phyloP scores from a whole-genome alignment of 768 basidiomycete species.

The Russula abietina region DNA sequence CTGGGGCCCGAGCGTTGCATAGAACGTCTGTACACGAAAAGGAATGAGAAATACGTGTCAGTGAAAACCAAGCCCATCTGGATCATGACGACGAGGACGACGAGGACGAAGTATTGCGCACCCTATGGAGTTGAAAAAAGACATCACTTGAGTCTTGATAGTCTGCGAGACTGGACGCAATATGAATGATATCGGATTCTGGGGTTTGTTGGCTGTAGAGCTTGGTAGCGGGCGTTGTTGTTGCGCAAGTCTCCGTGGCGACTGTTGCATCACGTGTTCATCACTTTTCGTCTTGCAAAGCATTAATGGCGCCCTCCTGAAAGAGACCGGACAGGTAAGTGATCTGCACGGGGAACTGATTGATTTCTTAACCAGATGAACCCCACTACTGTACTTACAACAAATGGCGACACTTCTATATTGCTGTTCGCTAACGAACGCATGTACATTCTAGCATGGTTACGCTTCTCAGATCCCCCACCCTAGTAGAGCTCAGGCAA shows the following conservation, averaged over 20 bases:
- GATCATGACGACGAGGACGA: not conserved
- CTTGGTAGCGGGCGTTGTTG: not conserved
- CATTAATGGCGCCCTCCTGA: not conserved
- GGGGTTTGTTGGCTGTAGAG: not conserved
- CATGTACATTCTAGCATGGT: not conserved
- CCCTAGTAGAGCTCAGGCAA: not conserved
- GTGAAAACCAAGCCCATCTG: not conserved
- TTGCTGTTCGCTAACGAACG: not conserved
- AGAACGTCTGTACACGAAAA: constrained; percentile 47
- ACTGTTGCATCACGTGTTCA: constrained; percentile 18
- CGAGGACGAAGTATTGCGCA: constrained; percentile 32
- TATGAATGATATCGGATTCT: not conserved
- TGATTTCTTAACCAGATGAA: not conserved
- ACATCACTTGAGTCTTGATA: constrained; percentile 42
- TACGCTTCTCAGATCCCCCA: not conserved
- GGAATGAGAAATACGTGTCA: not conserved
- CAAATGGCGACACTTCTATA: not conserved
- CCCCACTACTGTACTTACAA: not conserved
- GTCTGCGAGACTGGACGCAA: not conserved
- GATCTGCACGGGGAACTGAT: not conserved
- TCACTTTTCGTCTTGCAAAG: no score
- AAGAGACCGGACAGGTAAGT: not conserved
- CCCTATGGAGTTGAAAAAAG: constrained; percentile 81
- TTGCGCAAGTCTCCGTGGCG: constrained; percentile 18
- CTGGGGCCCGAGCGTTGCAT: constrained; percentile 64